phyloP scores from a whole-genome alignment of 805 yeast genomes.

The Citeromyces matritensis region DNA sequence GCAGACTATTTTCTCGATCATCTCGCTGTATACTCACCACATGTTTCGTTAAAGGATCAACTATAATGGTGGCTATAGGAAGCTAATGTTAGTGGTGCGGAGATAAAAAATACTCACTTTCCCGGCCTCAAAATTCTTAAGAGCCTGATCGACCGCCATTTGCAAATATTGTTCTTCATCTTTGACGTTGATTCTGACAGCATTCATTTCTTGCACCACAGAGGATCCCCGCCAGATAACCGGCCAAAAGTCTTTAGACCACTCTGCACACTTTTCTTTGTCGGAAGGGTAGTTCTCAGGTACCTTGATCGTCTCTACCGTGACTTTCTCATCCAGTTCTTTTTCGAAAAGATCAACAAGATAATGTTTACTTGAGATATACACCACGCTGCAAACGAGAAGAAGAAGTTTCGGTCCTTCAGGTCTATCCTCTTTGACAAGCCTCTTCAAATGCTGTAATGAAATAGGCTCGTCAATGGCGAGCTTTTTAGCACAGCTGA shows the following conservation, averaged over 20 bases:
- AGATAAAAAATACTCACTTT: no score
- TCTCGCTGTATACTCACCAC: slow-evolving; percentile 24
- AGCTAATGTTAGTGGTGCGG: no score
- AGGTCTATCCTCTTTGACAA: slow-evolving; percentile 19
- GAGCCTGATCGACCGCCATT: slow-evolving; percentile 1
- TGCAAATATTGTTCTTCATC: neutral
- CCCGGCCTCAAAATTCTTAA: no score
- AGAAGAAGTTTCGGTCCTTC: slow-evolving; percentile 1
- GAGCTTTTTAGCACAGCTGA: slow-evolving; percentile 9
- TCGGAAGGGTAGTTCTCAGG: slow-evolving; percentile 58
- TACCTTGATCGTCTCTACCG: slow-evolving; percentile 14
- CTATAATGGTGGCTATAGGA: slow-evolving; percentile 49
- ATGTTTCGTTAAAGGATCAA: slow-evolving; percentile 32
- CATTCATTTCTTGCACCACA: slow-evolving; percentile 50
- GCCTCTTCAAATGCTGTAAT: slow-evolving; percentile 36
- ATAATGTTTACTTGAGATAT: neutral
- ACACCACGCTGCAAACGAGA: slow-evolving; percentile 3
- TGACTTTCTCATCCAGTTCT: neutral
- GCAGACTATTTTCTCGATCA: slow-evolving; percentile 29
- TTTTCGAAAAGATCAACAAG: neutral
- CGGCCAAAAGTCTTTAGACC: slow-evolving; percentile 76
- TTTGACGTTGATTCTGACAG: slow-evolving; percentile 29
- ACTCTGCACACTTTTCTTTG: slow-evolving; percentile 44
- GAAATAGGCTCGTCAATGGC: slow-evolving; percentile 12
- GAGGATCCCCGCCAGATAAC: slow-evolving; percentile 91